Evolutionary conservation across 108 stramenopile species (phyloP), one percentile per base, ranked within the genome.

Genomic region (Conticribra weissflogii): DNA sequence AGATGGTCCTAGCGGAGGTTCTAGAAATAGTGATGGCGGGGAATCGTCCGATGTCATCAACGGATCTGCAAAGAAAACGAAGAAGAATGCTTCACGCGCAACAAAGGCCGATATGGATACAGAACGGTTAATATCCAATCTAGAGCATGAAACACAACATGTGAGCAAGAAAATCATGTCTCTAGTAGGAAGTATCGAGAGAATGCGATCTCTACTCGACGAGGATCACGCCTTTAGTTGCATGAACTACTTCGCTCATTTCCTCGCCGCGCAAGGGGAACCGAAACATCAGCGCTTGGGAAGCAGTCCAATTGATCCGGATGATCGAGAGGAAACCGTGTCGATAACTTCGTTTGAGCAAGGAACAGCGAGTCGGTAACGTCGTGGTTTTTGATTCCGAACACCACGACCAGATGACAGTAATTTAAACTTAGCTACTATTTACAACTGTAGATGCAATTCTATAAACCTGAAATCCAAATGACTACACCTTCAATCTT

Each of bases 121-220:
- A 1, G 72, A 80, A 18, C 85, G 83, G 31, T 70, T 89, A 7
- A 58, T 94, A 27, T 75, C 84, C 3, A 88, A 85, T 65, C 72
- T 94, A 32, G 89, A 94, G 56, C 61, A 81, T 23, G 93, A 94
- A 78, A 94, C 93, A 29, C 88, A 94, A 56, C 76, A 77, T 59
- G 88, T 94, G 19, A 89, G 86, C 68, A 81, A 89, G 68, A 69
- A 81, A 51, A 88, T 94, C 34, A 81, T 89, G 76, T 61, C 83
- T 2, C 64, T 94, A 22, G 74, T 79, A 1, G 56, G 53, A 44
- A 79, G 74, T 34, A 74, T 91, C 51, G 90, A 91, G 57, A 71
- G 87, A 22, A 78, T 94, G 77, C 69, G 86, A 33, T 27, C 72
- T 16, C 66, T 85, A 28, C 30, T 88, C 12, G 71, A 80, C 34